Conservation (phyloP, 148 eudicot genomes). For the Salicornia ramosissima region DNA sequence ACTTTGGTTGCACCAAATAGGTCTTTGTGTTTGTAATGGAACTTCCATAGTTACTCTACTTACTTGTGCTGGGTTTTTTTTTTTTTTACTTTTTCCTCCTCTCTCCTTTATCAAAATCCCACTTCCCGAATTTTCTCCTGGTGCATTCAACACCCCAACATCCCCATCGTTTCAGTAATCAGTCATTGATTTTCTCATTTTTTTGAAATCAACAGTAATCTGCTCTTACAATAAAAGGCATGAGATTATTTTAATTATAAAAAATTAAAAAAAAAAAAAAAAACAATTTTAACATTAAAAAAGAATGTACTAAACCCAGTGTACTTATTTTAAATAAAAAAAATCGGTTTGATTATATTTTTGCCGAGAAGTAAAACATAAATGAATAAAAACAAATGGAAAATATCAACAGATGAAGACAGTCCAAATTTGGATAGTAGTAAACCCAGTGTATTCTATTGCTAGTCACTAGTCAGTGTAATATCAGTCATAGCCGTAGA, state of each 20-base stretch:
- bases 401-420: conserved; percentile 4
- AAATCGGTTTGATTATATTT: not conserved
- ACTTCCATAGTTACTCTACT: conserved; percentile 41
- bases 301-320: too few species aligned
- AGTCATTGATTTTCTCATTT: conserved; percentile 22
- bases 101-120: conserved; percentile 10
- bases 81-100: not conserved
- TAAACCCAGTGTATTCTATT: conserved; percentile 1
- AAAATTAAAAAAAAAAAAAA: not conserved
- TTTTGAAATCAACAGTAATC: conserved; percentile 6
- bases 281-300: not conserved
- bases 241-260: too few species aligned
- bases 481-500: conserved; percentile 25
- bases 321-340: too few species aligned
- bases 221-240: too few species aligned
- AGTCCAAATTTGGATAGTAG: conserved; percentile 24
- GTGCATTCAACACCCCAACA: conserved; percentile 22
- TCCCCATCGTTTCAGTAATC: conserved; percentile 16
- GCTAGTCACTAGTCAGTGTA: conserved; percentile 12
- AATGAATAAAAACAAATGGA: not conserved
- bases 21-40: conserved; percentile 40
- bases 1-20: conserved; percentile 34
- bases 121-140: conserved; percentile 15
- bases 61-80: not conserved
- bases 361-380: not conserved